Conservation (phyloP, 768 basidiomycete species). For the Amanita exitialis region DNA sequence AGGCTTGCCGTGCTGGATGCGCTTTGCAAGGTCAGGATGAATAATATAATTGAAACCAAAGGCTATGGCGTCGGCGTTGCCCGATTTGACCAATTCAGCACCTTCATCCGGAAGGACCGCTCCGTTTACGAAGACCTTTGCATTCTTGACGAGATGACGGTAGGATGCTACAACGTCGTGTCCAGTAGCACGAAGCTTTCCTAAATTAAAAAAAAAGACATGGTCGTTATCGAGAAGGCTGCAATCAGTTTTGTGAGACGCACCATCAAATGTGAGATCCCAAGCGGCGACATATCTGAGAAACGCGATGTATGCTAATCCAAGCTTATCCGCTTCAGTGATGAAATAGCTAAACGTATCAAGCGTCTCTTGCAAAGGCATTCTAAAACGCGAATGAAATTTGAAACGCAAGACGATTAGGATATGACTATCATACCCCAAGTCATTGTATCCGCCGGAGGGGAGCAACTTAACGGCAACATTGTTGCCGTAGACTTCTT, state of each 20-base stretch:
- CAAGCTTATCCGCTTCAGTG: conserved; percentile 27
- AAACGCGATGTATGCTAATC: conserved; percentile 21
- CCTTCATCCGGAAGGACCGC: conserved; percentile 27
- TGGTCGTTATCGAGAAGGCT: background rate
- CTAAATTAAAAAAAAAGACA: conserved; percentile 15
- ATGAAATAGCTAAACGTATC: conserved; percentile 33
- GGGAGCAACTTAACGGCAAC: conserved; percentile 37
- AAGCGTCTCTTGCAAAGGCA: conserved; percentile 33
- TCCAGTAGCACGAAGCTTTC: conserved; percentile 22
- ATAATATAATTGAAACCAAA: conserved; percentile 27
- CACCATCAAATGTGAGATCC: conserved; percentile 22
- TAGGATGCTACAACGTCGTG: conserved; percentile 31
- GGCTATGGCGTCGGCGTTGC: conserved; percentile 25
- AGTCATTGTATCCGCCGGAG: conserved; percentile 33
- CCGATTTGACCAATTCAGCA: conserved; percentile 20
- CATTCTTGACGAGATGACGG: conserved; percentile 23
- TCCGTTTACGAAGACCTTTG: conserved; percentile 28
- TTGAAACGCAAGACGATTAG: background rate
- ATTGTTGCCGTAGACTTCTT: conserved; percentile 31
- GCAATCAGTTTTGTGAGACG: background rate
- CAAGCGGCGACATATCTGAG: conserved; percentile 15
- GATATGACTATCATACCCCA: conserved; percentile 21
- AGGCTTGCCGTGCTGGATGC: conserved; percentile 22
- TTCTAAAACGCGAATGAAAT: conserved; percentile 15
- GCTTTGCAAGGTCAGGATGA: conserved; percentile 31